Evolutionary conservation across 805 yeast genomes (phyloP), one percentile per base, ranked within the genome.

Genomic region (Lachancea fermentati): DNA sequence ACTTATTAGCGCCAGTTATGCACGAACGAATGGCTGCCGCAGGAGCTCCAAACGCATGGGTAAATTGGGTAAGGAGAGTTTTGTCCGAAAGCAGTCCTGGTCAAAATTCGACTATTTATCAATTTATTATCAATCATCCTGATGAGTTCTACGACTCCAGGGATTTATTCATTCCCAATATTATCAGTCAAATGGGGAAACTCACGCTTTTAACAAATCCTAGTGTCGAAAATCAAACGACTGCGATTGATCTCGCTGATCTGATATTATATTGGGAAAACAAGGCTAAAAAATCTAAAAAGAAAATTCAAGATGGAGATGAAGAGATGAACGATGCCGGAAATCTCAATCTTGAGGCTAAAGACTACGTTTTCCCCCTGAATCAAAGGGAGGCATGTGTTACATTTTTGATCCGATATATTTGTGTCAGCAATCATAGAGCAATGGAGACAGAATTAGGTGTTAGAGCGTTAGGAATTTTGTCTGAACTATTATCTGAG

Each of bases 31-130:
- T 84, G 63, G 68, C 68, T 1, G 68, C 69, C 16, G 67, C 66
- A 5, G 85, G 78, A 0, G 60, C 68, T 0, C 63, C 69, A 0
- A 60, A 64, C 1, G 68, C 75, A 44, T 93, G 97, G 97, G 75
- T 93, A 37, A 89, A 85, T 50, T 88, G 96, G 89, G 95, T 96
- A 0, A 79, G 97, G 49, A 73, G 97, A 38, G 93, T 91, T 2
- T 69, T 93, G 11, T 80, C 89, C 2, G 97, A 94, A 56, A 95
- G 88, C 54, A 87, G 79, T 52, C 88, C 87, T 3, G 77, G 81
- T 2, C 96, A 87, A 54, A 96, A 89, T 29, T 67, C 85, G 45
- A 84, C 85, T 44, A 84, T 93, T 9, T 93, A 87, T 51, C 95
- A 87, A 55, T 87, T 91, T 52, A 77, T 93, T 60, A 86, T 86